Evolutionary conservation across 23 red algal species (phyloP), one percentile per base, ranked within the genome.

Genomic region (Pyropia haitanensis): DNA sequence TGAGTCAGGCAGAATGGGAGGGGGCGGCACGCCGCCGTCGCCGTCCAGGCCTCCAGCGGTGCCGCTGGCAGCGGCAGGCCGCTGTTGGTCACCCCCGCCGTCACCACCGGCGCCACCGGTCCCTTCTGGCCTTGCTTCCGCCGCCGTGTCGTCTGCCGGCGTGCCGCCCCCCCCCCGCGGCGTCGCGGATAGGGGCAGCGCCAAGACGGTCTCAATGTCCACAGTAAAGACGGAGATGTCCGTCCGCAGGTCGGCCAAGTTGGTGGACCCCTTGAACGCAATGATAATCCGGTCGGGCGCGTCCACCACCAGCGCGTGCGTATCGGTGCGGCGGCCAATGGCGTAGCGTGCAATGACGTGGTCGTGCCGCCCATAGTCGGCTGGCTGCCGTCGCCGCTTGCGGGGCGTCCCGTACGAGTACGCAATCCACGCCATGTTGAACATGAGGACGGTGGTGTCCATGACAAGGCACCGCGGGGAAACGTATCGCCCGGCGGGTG

Each of bases 401-500:
- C 75, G 70, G 18, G 51, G 49, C 23, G 68, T 74, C 18, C 85
- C 85, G 46, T 89, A 77, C 61, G 77, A 89, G 60, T 79, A 89
- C 0, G 78, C 76, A 81, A 89, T 80, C 85, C 85, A 89, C 7
- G 85, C 64, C 26, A 89, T 61, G 56, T 89, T 89, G 29, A 89
- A 89, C 25, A 89, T 48, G 49, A 71, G 53, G 32, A 89, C 54
- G 28, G 51, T 75, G 20, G 72, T 79, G 18, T 89, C 74, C 72
- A 89, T 74, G 10, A 89, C 75, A 29, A 89, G 77, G 56, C 82
- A 76, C 27, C 76, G 67, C 7, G 82, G 53, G 0, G 34, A 51
- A 13, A 84, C n/a, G 8, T 68, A 9, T 12, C 39, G 39, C 49
- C 60, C 56, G 56, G 28, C 21, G 34, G 26, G n/a, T 34, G 23